phyloP scores from a whole-genome alignment of 2,329 filamentous ascomycete species.

The Fusarium caatingaense region DNA sequence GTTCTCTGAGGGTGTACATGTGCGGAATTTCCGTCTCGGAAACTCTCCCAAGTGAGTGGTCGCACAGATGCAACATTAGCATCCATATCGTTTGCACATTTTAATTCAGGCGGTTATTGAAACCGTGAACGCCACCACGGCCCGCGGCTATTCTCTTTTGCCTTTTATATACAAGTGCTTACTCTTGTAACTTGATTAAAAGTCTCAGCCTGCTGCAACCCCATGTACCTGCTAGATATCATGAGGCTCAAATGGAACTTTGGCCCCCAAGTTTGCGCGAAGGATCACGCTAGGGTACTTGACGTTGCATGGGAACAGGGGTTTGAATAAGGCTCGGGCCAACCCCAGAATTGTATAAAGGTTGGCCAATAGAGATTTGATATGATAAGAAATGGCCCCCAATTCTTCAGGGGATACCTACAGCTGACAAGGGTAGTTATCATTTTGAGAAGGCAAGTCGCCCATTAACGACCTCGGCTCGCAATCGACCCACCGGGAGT shows the following conservation, averaged over 20 bases:
- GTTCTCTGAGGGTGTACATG: no score
- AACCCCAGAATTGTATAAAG: background rate
- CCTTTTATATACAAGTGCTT: constrained; percentile 3
- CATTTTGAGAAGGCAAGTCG: background rate
- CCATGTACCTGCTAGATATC: background rate
- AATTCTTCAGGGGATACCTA: background rate
- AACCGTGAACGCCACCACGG: background rate
- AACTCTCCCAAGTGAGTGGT: background rate
- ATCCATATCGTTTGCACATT: background rate
- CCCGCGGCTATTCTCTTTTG: background rate
- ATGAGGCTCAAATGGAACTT: constrained; percentile 3
- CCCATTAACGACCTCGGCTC: background rate
- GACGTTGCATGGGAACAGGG: background rate
- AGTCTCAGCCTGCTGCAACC: background rate
- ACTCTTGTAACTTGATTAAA: background rate
- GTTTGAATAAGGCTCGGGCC: background rate
- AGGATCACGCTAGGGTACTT: background rate
- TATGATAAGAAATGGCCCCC: background rate
- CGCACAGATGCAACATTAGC: background rate
- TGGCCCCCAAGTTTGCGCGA: background rate
- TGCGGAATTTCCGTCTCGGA: background rate
- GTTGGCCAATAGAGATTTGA: background rate
- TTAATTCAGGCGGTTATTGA: background rate
- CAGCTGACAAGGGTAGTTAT: background rate
- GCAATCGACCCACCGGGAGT: background rate